Base-by-base conservation (phyloP, 495 filamentous ascomycete species). In the Neurospora sp. region DNA sequence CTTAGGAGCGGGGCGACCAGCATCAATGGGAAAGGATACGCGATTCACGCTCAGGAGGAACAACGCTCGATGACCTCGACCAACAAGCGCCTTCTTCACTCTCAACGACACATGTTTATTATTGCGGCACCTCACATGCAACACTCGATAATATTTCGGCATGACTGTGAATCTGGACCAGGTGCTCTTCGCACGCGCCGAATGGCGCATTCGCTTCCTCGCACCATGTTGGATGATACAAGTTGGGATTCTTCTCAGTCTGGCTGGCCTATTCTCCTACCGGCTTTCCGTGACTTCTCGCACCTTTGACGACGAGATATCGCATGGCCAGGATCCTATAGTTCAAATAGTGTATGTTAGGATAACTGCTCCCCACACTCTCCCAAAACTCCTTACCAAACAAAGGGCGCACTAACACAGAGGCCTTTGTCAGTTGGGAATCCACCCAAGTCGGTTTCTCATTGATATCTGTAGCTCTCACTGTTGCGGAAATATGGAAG, bases 221-320 rank as follows among this genome's bases (percentile, higher is more conserved):
- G 31, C 83, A 2, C 83, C 84, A 38, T 79, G 77, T 7, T 86
- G 85, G 85, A 71, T 74, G 4, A 71, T 81, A 37, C 83, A 85
- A 59, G 75, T 86, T 20, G 70, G 72, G 0, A 73, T 85, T 7
- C 70, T 85, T 69, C 70, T 85, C 27, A 77, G 80, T 38, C 75
- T 84, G 7, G 82, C 85, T 79, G 84, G 83, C n/a, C 72, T 86
- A 11, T 86, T 86, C 74, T 81, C 84, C 14, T 85, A 83, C 73
- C 82, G 85, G 14, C 79, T 86, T 2, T 84, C 81, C 39, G 78
- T 80, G 62, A 86, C 85, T 7, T 75, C 81, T 14, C 76, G 78
- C 35, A 79, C 80, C 20, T 86, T 81, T 76, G 76, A 81, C 69
- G 82, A 83, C 8, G 72, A 79, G 31, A 75, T 82, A 14, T 77